Evolutionary conservation across 495 filamentous ascomycete genomes (phyloP), one percentile per base, ranked within the genome.

Genomic region (Jackrogersella multiformis): DNA sequence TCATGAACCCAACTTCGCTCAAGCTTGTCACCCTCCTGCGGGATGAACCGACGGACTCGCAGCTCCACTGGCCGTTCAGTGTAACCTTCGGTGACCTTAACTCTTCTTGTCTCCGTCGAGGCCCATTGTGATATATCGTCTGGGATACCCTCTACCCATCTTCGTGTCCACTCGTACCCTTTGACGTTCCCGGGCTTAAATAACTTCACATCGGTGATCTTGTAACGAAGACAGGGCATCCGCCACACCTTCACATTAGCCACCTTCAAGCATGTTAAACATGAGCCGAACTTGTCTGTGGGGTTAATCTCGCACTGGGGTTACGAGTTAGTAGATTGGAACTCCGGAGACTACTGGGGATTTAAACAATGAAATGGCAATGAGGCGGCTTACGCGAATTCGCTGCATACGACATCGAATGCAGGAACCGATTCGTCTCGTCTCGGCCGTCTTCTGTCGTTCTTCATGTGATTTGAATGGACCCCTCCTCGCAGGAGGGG

Each of bases 381-480:
- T 23, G 45, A 48, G 9, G 54, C 34, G 34, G 68, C 80, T 77
- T 68, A 85, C 82, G 52, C 82, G 79, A 57, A 85, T 84, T n/a
- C 82, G 77, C 69, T 85, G 82, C 78, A 85, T 84, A 46, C 82
- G 77, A 56, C 82, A 85, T 24, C 82, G 71, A 53, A 84, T 80
- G 62, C 82, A 85, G 52, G 80, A 82, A 8, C 80, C 82, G 45
- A 83, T 82, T 52, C 79, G 78, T 61, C 82, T 74, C 0, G 82
- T 85, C 23, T 77, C 79, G 12, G 82, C 82, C 4, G 82, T 85
- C 54, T 79, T 73, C 54, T 81, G 74, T 30, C 81, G 74, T 20
- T 75, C 73, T n/a, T 76, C 70, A 26, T 76, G 72, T 42, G 81
- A 77, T 44, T 78, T 80, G 69, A 85, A 85, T 5, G 82, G 81